These are phyloP conservation scores for Oxyria digyna DNA, from an alignment of 148 eudicot genomes.

Conservation along the genomic window DNA sequence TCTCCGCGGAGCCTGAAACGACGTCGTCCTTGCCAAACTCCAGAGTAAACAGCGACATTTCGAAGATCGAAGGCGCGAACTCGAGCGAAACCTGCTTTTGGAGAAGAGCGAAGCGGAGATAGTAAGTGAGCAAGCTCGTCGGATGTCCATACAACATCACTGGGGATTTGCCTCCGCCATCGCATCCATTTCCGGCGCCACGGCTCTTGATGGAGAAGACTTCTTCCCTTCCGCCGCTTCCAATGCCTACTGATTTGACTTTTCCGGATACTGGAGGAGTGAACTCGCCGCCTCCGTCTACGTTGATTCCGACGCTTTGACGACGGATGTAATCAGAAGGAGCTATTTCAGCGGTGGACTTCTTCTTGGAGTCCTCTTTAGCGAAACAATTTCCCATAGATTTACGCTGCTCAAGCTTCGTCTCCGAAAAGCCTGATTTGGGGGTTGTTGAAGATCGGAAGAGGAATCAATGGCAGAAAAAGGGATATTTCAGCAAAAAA, in stretches of 20 bases:
- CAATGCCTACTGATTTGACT: not conserved
- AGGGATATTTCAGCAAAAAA: not conserved
- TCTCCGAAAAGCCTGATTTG: not conserved
- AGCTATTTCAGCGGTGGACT: slow-evolving; percentile 29
- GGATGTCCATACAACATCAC: slow-evolving; percentile 42
- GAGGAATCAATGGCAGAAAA: not conserved
- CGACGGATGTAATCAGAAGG: slow-evolving; percentile 23
- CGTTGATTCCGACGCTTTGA: not conserved
- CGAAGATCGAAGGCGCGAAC: slow-evolving; percentile 28
- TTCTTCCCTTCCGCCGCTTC: slow-evolving; percentile 9
- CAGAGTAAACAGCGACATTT: slow-evolving; percentile 23
- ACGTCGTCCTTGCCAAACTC: slow-evolving; percentile 23
- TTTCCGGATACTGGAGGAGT: not conserved
- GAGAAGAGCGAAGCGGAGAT: slow-evolving; percentile 47
- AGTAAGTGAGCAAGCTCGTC: slow-evolving; percentile 23
- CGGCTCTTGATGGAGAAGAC: slow-evolving; percentile 1
- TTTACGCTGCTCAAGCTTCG: not conserved
- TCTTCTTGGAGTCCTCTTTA: slow-evolving; percentile 7
- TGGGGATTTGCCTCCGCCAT: not conserved
- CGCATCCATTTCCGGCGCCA: slow-evolving; percentile 7
- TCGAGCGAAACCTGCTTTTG: slow-evolving; percentile 45
- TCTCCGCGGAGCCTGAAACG: slow-evolving; percentile 42
- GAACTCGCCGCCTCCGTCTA: not conserved
- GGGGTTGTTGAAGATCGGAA: slow-evolving; percentile 2
- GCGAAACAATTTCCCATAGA: slow-evolving; percentile 10